Base-by-base conservation (phyloP, 2,329 filamentous ascomycete genomes). In the Xylariaceae sp. region DNA sequence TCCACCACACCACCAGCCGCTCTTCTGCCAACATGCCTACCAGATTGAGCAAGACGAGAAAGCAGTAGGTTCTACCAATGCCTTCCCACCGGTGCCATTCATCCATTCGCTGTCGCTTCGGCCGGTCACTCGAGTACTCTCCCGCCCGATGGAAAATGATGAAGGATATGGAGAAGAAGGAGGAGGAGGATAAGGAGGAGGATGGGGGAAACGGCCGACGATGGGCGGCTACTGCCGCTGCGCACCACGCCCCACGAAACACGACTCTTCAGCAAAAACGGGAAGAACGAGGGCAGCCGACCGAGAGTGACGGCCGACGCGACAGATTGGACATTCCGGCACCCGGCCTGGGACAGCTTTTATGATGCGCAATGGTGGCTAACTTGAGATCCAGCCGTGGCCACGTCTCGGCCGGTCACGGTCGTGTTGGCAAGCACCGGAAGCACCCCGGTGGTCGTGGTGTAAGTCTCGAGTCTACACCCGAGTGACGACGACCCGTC, bases 371-470 rank as follows among this genome's bases (percentile, higher is more conserved):
- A 15, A 36, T 29, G 16, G 19, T 12, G n/a, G n/a, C n/a, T 35
- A 19, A 10, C 16, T 36, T 28, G 12, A 21, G n/a, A n/a, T n/a
- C 57, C 63, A 88, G 83, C 76, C 88, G 90, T 76, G 90, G 90
- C 70, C 87, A 98, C 75, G 92, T 98, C 65, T 93, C 85, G 63
- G 87, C 88, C 77, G 92, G 92, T 77, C 81, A 96, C 70, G 90
- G 92, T 76, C 90, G 90, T 80, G 70, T 96, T 65, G 92, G 92
- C 68, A 96, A 96, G 84, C 89, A 95, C 83, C 77, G 92, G 65
- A 96, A 98, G 82, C 77, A 82, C 56, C 78, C 76, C 54, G 77
- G 77, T 80, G 77, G 77, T 77, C 74, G 85, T 85, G 77, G 77
- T 81, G 24, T 26, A 26, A 26, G 24, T 26, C 74, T 83, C 72